These are phyloP conservation scores for Cadophora gregata DNA, from an alignment of 2,329 filamentous ascomycete species.

Conservation along the genomic window DNA sequence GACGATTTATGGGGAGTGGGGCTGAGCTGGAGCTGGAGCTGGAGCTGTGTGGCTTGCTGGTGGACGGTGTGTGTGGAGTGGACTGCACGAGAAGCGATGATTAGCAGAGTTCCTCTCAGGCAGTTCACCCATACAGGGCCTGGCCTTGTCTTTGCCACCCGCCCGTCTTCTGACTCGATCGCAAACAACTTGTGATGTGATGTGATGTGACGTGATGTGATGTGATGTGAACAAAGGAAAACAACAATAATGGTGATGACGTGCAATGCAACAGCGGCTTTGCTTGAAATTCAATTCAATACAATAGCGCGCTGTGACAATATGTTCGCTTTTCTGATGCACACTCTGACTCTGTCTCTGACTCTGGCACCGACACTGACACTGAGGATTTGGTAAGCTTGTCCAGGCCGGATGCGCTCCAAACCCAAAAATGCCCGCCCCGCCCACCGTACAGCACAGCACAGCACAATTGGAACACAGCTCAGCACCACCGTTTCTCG, in stretches of 20 bases:
- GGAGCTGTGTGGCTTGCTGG: not conserved
- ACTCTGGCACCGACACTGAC: too few relatives aligned
- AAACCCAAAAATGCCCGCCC: constrained; percentile 4
- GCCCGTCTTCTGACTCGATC: not conserved
- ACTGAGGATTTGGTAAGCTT: not conserved
- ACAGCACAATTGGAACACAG: too few relatives aligned
- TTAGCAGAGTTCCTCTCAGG: constrained; percentile 35
- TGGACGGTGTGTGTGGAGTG: not conserved
- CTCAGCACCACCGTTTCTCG: not conserved
- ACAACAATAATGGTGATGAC: not conserved
- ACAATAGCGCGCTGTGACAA: not conserved
- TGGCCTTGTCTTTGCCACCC: not conserved
- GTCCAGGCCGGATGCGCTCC: not conserved
- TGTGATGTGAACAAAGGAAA: constrained; percentile 20
- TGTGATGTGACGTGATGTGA: not conserved
- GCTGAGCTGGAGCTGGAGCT: constrained; percentile 35
- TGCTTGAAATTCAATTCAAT: not conserved
- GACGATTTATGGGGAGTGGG: not conserved
- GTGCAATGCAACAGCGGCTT: not conserved
- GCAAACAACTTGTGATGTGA: not conserved
- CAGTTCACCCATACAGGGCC: not conserved
- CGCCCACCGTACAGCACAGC: not conserved
- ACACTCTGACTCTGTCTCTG: too few relatives aligned
- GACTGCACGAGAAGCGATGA: constrained; percentile 19
- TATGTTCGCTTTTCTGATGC: not conserved